Evolutionary conservation across 2,329 filamentous ascomycete genomes (phyloP).

Genomic region (Claviceps sp.): DNA sequence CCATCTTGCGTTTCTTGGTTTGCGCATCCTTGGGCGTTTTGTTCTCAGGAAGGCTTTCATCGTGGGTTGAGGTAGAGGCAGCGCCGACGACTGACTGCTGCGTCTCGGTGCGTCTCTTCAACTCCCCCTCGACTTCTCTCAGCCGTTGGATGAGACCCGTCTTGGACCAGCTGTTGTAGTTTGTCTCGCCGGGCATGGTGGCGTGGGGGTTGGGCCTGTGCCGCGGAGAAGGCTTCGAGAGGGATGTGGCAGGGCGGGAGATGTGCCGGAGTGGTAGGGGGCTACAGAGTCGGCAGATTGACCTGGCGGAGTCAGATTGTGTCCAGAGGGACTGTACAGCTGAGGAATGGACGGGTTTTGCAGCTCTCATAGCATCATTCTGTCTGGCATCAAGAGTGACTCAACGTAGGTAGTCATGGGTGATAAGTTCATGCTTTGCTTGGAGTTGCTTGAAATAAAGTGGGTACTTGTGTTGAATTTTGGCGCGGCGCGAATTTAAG

Average conservation of each 20-base stretch:
- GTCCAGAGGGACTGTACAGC: constrained; percentile 13
- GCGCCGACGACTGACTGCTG: constrained; percentile 16
- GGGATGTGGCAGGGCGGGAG: constrained; percentile 6
- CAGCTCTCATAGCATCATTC: constrained; percentile 1
- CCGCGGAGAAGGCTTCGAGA: constrained; percentile 1
- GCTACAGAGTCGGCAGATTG: constrained; percentile 7
- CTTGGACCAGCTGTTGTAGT: constrained; percentile 56
- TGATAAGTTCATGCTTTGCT: not conserved
- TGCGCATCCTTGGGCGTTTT: constrained; percentile 23
- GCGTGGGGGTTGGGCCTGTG: not conserved
- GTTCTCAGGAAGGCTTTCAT: not conserved
- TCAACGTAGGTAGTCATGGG: not conserved
- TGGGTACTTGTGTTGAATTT: not conserved
- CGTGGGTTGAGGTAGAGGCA: not conserved
- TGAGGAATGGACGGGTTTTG: constrained; percentile 15
- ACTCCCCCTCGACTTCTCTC: constrained; percentile 50
- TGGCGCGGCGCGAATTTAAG: no score
- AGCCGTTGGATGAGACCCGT: constrained; percentile 56
- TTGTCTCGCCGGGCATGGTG: constrained; percentile 20
- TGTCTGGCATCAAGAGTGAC: not conserved
- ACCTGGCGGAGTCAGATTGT: constrained; percentile 13
- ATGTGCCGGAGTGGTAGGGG: not conserved
- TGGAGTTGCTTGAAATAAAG: not conserved
- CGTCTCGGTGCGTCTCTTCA: constrained; percentile 31
- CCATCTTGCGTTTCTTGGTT: constrained; percentile 42